A percentile compares a stretch with the other conserved stretches of the same genome.
Conservation (phyloP, 495 filamentous ascomycete genomes). For the Acidiella bohemica region DNA sequence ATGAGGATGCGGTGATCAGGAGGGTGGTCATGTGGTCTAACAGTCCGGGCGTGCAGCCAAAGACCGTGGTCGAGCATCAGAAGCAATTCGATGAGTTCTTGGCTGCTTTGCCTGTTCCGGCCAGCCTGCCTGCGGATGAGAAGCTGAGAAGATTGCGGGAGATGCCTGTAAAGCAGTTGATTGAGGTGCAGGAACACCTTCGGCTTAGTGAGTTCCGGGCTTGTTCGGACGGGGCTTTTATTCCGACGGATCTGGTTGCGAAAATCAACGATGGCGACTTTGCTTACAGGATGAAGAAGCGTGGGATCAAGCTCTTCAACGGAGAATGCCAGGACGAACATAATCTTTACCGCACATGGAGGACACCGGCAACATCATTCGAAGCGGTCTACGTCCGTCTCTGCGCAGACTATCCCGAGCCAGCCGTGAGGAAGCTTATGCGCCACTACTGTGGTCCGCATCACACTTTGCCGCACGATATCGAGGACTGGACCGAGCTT, state of each 20-base stretch:
- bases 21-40: constrained; percentile 43
- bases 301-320: constrained; percentile 38
- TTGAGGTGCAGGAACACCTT: constrained; percentile 31
- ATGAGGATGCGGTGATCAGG: constrained; percentile 30
- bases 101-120: constrained; percentile 33
- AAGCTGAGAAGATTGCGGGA: constrained; percentile 37
- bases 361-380: constrained; percentile 26
- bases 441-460: constrained; percentile 34
- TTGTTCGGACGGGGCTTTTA: constrained; percentile 37
- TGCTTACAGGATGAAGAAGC: constrained; percentile 29
- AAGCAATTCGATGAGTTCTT: constrained; percentile 45
- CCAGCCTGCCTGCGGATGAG: constrained; percentile 27
- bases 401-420: constrained; percentile 39
- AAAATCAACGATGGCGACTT: constrained; percentile 38
- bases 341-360: constrained; percentile 36
- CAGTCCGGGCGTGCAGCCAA: constrained; percentile 42
- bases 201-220: constrained; percentile 42
- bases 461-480: constrained; percentile 19
- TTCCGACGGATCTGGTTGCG: constrained; percentile 33
- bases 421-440: constrained; percentile 33
- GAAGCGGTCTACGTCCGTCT: constrained; percentile 34
- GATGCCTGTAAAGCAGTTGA: constrained; percentile 27
- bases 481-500: constrained; percentile 37
- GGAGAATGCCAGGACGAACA: constrained; percentile 45
- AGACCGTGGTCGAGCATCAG: constrained; percentile 35